A percentile compares a stretch with the other conserved stretches of the same genome.
phyloP scores from a whole-genome alignment of 352 stramenopile species.

The Globisporangium camurandrum region DNA sequence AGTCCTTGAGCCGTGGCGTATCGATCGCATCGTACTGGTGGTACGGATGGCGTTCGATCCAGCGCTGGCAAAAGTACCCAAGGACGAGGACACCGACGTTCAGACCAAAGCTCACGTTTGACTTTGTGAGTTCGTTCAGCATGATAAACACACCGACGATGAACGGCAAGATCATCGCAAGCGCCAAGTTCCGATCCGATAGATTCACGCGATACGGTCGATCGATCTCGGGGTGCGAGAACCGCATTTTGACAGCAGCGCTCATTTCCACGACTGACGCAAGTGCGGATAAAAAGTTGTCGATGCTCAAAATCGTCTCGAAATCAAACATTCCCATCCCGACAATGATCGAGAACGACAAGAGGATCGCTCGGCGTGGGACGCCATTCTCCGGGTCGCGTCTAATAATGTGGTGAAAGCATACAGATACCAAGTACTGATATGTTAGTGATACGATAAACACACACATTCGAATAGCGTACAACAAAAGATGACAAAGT shows the following conservation, averaged over 20 bases:
- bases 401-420: too few species aligned
- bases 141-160: constrained; percentile 67
- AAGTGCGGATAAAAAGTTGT: constrained; percentile 76
- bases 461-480: too few species aligned
- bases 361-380: constrained; percentile 53
- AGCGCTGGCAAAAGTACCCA: constrained; percentile 51
- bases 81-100: constrained; percentile 40
- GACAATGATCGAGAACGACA: constrained; percentile 74
- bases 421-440: too few species aligned
- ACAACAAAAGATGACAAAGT: too few species aligned
- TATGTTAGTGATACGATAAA: too few species aligned
- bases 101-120: constrained; percentile 51
- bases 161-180: constrained; percentile 48
- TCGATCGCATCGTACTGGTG: constrained; percentile 51
- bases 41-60: constrained; percentile 54
- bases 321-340: constrained; percentile 79
- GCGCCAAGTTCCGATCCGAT: constrained; percentile 44
- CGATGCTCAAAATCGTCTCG: constrained; percentile 68
- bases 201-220: constrained; percentile 68
- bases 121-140: constrained; percentile 78
- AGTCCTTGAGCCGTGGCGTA: constrained; percentile 25
- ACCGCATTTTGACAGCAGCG: constrained; percentile 68
- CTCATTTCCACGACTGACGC: constrained; percentile 71
- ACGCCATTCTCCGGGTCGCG: constrained; percentile 51
- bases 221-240: constrained; percentile 64